Evolutionary conservation across 1,284 basidiomycete species (phyloP).

Genomic region (Ganoderma leucocontextum): DNA sequence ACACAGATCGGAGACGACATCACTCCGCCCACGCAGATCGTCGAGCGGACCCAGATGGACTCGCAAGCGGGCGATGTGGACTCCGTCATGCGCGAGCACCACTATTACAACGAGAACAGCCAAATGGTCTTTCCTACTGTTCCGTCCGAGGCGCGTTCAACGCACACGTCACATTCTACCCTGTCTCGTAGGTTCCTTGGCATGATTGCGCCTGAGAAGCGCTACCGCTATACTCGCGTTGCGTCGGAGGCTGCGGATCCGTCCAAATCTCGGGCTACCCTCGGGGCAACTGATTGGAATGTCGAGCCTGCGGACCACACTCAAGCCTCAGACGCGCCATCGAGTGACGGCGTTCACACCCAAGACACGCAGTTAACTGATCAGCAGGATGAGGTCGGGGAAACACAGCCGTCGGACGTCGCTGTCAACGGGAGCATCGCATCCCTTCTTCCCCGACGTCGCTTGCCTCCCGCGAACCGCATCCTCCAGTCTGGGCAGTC

Average conservation of each 20-base stretch:
- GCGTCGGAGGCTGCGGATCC: background rate
- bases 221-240: constrained; percentile 22
- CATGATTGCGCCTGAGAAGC: constrained; percentile 25
- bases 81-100: constrained; percentile 17
- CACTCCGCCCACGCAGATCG: constrained; percentile 24
- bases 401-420: constrained; percentile 36
- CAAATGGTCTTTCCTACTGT: constrained; percentile 24
- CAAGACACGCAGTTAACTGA: constrained; percentile 25
- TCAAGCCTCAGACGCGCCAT: constrained; percentile 13
- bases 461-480: constrained; percentile 25
- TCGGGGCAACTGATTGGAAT: no score
- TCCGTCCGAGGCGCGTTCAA: constrained; percentile 24
- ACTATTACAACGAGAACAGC: constrained; percentile 22
- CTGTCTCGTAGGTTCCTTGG: constrained; percentile 13
- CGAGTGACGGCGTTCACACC: background rate
- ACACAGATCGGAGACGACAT: constrained; percentile 29
- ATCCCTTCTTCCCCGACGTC: constrained; percentile 18
- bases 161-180: constrained; percentile 12
- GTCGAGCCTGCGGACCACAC: constrained; percentile 1
- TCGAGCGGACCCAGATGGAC: constrained; percentile 10
- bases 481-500: constrained; percentile 13
- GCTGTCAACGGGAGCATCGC: constrained; percentile 25
- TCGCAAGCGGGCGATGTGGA: constrained; percentile 5
- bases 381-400: constrained; percentile 4
- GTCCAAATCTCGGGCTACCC: background rate